Evolutionary conservation across 257 asterid species (phyloP), one percentile per base, ranked within the genome.

Genomic region (Petunia axillaris): DNA sequence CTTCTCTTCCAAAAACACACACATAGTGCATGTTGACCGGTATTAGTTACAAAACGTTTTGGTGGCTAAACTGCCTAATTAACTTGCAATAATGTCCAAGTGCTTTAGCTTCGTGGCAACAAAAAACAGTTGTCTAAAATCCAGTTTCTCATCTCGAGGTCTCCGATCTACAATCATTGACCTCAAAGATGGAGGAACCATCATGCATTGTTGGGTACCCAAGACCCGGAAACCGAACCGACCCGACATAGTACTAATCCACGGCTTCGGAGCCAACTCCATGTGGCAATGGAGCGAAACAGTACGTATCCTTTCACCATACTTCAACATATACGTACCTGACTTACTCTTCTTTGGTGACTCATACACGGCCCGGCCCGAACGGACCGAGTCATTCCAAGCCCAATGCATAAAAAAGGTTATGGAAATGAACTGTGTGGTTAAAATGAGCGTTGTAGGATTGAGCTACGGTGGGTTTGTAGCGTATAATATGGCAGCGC

Each of bases 381-480:
- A 91, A 1, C 82, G 97, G 81, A 66, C 87, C 64, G 94, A 84
- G 64, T 64, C 90, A 4, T 91, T 91, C 80, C 97, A 91, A 83
- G 97, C 94, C 48, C 84, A 63, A 86, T 91, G 93, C 67, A 88
- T 91, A 81, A 87, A 84, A 82, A 90, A 87, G 59, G 83, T 83
- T 7, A 53, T 89, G 88, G 93, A 91, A 66, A 89, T 84, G 4
- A 84, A 89, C 82, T 82, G 86, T 46, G 97, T 91, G 60, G 76
- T 9, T 79, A 82, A 68, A 78, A 81, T 84, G 88, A 82, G 64
- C 66, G 83, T 87, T 52, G 86, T 89, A n/a, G 97, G 97, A 76
- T 82, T 91, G 86, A 90, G 97, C 79, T 91, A 91, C 78, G 97
- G 97, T 4, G 97, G 97, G 54, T 91, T 91, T 75, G 97, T 91